Base-by-base conservation (phyloP, 1,284 basidiomycete species). In the Stygiomarasmius scandens region DNA sequence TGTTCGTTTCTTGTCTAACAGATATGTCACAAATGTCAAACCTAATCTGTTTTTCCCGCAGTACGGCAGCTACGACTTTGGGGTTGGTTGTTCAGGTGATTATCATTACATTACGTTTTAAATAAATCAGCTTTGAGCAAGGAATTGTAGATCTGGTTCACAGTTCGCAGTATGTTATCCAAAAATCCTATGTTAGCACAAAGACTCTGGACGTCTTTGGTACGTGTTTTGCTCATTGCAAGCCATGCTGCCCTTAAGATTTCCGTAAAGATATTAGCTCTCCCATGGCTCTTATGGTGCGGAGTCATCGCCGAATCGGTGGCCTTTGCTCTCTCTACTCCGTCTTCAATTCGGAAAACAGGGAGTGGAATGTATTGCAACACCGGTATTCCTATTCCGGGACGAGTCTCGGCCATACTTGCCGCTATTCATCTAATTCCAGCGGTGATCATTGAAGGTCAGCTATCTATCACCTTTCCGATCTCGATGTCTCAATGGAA, bases 41-140 rank as follows among this genome's bases (percentile, higher is more conserved):
- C 29, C 12, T 32, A 12, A 32, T 32, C 6, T n/a, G 12, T 32
- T 32, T 32, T 32, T 32, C 29, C 29, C 16, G 16, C 22, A 69
- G 67, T 36, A 65, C 64, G 22, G 59, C 66, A 6, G 58, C 60
- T 25, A 56, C 67, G 8, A 67, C 65, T 11, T 59, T 67, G 25
- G 55, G 56, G 27, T 50, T 63, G 56, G 59, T 60, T 27, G 46
- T 54, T 38, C 61, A 63, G 49, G 61, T 63, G 23, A 22, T 32
- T 48, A 10, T 43, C 38, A 41, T 16, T 19, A 9, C 16, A 12
- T 9, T 41, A 9, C 8, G 11, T 41, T 22, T 29, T 34, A 11
- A 32, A n/a, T 12, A 20, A 27, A 14, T 10, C 12, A 23, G 22
- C 24, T 38, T 27, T 29, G 16, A 19, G 14, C 19, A 34, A 36